Conservation (phyloP, 306 rosid genomes). For the Medicago lupulina region DNA sequence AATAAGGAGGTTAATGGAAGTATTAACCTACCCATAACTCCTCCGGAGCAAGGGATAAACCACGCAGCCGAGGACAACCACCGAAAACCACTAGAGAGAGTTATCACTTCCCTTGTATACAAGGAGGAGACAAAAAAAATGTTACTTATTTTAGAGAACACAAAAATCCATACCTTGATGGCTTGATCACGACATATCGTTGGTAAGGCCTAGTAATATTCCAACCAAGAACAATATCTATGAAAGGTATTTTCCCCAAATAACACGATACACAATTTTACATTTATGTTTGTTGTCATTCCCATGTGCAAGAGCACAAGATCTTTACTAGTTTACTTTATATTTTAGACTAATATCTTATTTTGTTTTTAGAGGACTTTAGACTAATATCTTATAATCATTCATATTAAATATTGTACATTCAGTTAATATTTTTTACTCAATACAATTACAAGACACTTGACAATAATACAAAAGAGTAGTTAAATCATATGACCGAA, state of each 20-base stretch:
- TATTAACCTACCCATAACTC: too few species aligned
- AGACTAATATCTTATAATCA: not conserved
- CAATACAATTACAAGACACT: not conserved
- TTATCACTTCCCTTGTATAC: too few species aligned
- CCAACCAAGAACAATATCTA: not conserved
- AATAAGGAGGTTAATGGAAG: too few species aligned
- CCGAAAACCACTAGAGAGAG: too few species aligned
- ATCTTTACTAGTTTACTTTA: not conserved
- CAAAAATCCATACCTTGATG: too few species aligned
- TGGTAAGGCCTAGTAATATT: too few species aligned
- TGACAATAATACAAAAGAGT: not conserved
- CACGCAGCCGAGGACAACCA: too few species aligned
- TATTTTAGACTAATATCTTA: not conserved
- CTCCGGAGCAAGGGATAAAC: too few species aligned
- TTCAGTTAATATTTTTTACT: not conserved
- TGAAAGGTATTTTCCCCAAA: not conserved
- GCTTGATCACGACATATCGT: too few species aligned
- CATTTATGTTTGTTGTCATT: not conserved
- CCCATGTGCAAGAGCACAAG: not conserved
- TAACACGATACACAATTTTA: not conserved
- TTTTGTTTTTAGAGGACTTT: not conserved
- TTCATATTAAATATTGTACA: not conserved
- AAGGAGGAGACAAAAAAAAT: too few species aligned
- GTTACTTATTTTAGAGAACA: too few species aligned
- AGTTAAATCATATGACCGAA: constrained; percentile 33